Evolutionary conservation across 257 asterid genomes (phyloP).

Genomic region (Schizonepeta tenuifolia): DNA sequence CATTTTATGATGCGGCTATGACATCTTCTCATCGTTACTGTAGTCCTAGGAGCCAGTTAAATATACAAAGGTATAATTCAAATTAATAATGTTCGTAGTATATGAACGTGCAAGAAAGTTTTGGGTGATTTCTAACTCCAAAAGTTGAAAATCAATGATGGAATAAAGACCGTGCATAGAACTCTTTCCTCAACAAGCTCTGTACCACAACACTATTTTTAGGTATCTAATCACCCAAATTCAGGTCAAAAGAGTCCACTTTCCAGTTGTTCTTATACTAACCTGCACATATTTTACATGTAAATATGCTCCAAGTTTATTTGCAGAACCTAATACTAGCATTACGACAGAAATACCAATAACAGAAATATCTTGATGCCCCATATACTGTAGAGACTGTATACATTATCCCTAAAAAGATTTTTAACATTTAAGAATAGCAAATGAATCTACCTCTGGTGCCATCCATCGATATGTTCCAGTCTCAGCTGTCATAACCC

Average conservation of each 20-base stretch:
- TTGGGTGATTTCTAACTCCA: not conserved
- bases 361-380: not conserved
- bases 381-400: not conserved
- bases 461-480: conserved; percentile 99
- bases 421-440: conserved; percentile 3
- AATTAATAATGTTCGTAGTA: not conserved
- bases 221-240: not conserved
- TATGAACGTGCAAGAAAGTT: not conserved
- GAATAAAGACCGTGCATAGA: not conserved
- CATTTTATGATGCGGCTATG: not conserved
- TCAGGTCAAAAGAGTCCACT: not conserved
- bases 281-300: not conserved
- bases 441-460: conserved; percentile 73
- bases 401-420: not conserved
- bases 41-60: not conserved
- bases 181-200: not conserved
- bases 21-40: not conserved
- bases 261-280: not conserved
- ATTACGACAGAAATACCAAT: too few species aligned
- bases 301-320: conserved; percentile 1
- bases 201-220: not conserved
- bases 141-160: not conserved
- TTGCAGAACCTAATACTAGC: too few species aligned
- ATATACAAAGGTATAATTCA: not conserved
- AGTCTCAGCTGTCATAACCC: conserved; percentile 99